Conservation (phyloP, 2,329 filamentous ascomycete species). For the Xylaria digitata region DNA sequence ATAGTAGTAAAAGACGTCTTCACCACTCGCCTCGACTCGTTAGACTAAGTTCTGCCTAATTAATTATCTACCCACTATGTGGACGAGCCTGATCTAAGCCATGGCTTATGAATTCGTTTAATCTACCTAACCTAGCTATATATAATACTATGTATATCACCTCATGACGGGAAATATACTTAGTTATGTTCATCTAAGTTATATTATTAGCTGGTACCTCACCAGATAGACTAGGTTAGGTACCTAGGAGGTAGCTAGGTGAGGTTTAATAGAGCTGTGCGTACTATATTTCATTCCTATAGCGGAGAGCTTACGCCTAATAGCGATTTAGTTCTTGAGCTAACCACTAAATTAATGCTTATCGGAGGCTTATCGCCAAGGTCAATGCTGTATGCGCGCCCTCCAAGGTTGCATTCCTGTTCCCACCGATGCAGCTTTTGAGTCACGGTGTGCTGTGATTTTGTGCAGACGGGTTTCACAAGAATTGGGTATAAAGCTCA, state of each 20-base stretch:
- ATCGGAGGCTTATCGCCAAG: constrained; percentile 28
- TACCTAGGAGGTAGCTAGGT: background rate
- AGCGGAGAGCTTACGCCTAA: constrained; percentile 14
- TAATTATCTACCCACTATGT: background rate
- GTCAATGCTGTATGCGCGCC: background rate
- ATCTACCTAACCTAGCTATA: too few species aligned
- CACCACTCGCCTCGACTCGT: background rate
- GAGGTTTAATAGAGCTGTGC: too few species aligned
- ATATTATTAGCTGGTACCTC: background rate
- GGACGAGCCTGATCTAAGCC: background rate
- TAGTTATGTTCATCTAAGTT: too few species aligned
- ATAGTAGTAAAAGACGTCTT: too few species aligned
- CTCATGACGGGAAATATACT: background rate
- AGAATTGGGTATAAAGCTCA: constrained; percentile 31
- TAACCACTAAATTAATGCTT: constrained; percentile 16
- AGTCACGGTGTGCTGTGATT: constrained; percentile 25
- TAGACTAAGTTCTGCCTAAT: constrained; percentile 17
- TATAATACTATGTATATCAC: too few species aligned
- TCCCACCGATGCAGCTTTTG: constrained; percentile 28
- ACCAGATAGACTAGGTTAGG: background rate
- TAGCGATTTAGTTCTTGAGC: constrained; percentile 6
- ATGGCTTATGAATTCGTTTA: too few species aligned
- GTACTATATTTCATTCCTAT: background rate
- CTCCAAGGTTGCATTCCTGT: constrained; percentile 27
- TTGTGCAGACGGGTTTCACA: constrained; percentile 20